phyloP scores from a whole-genome alignment of 441 rosid genomes.

The Isatis lusitanica region DNA sequence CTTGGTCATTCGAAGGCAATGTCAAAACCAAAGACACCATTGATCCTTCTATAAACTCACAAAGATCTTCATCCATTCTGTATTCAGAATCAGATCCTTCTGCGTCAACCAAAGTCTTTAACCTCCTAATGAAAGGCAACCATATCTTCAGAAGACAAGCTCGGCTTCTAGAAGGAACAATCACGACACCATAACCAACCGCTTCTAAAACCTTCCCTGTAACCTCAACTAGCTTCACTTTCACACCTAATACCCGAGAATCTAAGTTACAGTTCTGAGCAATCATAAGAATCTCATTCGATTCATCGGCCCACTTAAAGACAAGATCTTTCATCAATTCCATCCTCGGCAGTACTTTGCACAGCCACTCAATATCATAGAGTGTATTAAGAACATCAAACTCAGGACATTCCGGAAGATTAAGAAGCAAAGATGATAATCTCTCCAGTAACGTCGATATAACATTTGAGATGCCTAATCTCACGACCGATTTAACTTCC shows the following conservation, averaged over 20 bases:
- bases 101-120: slow-evolving; percentile 67
- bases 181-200: slow-evolving; percentile 82
- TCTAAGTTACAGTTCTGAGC: slow-evolving; percentile 58
- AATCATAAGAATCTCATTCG: slow-evolving; percentile 48
- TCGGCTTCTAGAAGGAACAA: slow-evolving; percentile 57
- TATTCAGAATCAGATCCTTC: slow-evolving; percentile 46
- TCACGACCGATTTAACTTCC: slow-evolving; percentile 65
- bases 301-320: slow-evolving; percentile 59
- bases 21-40: slow-evolving; percentile 73
- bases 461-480: slow-evolving; percentile 51
- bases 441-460: slow-evolving; percentile 52
- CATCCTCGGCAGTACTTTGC: slow-evolving; percentile 58
- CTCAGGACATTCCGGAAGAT: slow-evolving; percentile 39
- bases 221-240: slow-evolving; percentile 68
- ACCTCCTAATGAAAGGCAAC: slow-evolving; percentile 80
- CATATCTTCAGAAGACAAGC: slow-evolving; percentile 59
- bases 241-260: slow-evolving; percentile 62
- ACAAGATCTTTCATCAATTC: slow-evolving; percentile 82
- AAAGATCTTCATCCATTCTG: slow-evolving; percentile 81
- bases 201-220: slow-evolving; percentile 84
- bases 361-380: slow-evolving; percentile 49
- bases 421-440: slow-evolving; percentile 48
- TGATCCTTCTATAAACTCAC: slow-evolving; percentile 75
- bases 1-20: slow-evolving; percentile 81
- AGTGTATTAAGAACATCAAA: slow-evolving; percentile 42